Evolutionary conservation across 2,329 filamentous ascomycete genomes (phyloP).

Genomic region (Aspergillus ibericus): DNA sequence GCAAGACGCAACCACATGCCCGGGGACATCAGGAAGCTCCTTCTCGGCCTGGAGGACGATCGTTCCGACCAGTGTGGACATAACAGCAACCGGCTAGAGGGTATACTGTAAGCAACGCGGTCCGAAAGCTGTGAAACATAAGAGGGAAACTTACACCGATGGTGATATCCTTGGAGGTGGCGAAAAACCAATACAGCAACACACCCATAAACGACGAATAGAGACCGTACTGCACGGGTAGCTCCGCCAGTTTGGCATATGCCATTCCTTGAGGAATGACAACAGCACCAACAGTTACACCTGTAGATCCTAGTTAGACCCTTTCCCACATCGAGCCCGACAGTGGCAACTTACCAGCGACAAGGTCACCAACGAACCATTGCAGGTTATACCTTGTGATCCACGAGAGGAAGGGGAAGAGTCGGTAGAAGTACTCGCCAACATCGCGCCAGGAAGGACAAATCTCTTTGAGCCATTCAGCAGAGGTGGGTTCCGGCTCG

Average conservation of each 20-base stretch:
- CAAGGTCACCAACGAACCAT: conserved; percentile 85
- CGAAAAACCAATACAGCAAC: conserved; percentile 94
- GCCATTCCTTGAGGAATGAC: conserved; percentile 98
- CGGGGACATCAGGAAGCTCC: conserved; percentile 56
- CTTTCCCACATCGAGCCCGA: neutral
- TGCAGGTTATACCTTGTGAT: conserved; percentile 82
- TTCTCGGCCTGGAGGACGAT: conserved; percentile 67
- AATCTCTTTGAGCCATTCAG: conserved; percentile 69
- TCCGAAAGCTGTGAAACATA: neutral
- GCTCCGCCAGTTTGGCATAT: conserved; percentile 78
- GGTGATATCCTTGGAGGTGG: conserved; percentile 97
- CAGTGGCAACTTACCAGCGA: conserved; percentile 66
- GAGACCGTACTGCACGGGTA: conserved; percentile 80
- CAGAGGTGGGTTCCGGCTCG: conserved; percentile 73
- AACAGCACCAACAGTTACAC: conserved; percentile 71
- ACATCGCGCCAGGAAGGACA: conserved; percentile 60
- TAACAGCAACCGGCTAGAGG: conserved; percentile 82
- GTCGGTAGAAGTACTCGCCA: conserved; percentile 61
- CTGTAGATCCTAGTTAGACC: conserved; percentile 32
- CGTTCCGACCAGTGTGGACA: conserved; percentile 86
- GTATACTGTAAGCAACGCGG: conserved; percentile 5
- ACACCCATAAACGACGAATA: conserved; percentile 98
- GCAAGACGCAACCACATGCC: conserved; percentile 71
- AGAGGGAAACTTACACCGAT: conserved; percentile 68
- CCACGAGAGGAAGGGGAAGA: conserved; percentile 92